Conservation (phyloP, 2,329 filamentous ascomycete species). For the Graphilbum sp. region DNA sequence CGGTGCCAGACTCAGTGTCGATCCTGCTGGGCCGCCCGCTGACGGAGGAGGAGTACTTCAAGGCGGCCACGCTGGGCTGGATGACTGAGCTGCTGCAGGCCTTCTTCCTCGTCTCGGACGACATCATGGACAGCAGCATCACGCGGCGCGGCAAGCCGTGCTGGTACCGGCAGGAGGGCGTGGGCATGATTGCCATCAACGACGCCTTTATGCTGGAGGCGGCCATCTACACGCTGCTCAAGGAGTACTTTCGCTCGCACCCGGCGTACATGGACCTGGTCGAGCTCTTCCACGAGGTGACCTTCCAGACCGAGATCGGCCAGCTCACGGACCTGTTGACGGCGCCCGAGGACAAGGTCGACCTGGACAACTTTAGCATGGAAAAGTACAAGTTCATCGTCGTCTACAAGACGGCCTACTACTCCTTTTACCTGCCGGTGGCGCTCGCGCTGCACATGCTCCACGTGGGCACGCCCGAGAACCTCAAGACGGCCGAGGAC, state of each 20-base stretch:
- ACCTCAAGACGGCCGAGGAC: conserved; percentile 75
- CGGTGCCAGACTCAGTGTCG: conserved; percentile 79
- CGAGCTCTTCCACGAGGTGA: conserved; percentile 91
- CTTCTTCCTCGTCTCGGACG: conserved; percentile 96
- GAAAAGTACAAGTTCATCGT: conserved; percentile 97
- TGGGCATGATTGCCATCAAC: conserved; percentile 96
- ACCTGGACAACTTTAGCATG: conserved; percentile 89
- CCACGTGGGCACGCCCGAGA: conserved; percentile 69
- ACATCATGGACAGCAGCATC: conserved; percentile 95
- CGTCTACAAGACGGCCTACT: conserved; percentile 98
- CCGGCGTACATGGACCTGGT: conserved; percentile 78
- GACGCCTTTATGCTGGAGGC: conserved; percentile 93
- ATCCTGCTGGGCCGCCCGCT: conserved; percentile 59
- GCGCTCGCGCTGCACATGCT: conserved; percentile 78
- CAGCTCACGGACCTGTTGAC: conserved; percentile 92
- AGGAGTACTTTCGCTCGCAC: conserved; percentile 83
- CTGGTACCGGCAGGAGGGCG: conserved; percentile 83
- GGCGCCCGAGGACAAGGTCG: conserved; percentile 81
- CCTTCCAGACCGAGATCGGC: conserved; percentile 87
- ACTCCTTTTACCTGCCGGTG: conserved; percentile 96
- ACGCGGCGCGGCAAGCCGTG: conserved; percentile 88
- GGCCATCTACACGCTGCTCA: conserved; percentile 77
- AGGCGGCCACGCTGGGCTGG: conserved; percentile 81
- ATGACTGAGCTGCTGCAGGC: conserved; percentile 96
- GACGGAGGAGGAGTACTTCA: conserved; percentile 70